phyloP scores from a whole-genome alignment of 306 rosid species.

The Vicia faba region DNA sequence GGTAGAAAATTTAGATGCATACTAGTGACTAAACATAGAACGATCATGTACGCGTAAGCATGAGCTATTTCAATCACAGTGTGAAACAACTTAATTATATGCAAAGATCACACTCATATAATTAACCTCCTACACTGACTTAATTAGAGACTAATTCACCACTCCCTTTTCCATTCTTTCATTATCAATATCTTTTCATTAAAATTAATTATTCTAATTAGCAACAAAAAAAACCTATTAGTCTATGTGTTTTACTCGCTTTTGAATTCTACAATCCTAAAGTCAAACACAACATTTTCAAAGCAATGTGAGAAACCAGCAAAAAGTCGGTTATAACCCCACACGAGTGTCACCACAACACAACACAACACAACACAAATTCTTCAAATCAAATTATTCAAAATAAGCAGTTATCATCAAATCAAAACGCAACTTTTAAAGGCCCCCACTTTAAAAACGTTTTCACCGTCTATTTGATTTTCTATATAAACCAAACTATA shows the following conservation, averaged over 20 bases:
- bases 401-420: neutral
- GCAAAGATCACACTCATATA: constrained; percentile 36
- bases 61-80: constrained; percentile 4
- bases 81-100: constrained; percentile 31
- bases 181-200: neutral
- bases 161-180: constrained; percentile 18
- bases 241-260: neutral
- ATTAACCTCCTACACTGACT: neutral
- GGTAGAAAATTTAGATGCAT: neutral
- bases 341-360: neutral
- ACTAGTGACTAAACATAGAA: neutral
- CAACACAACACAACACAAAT: neutral
- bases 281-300: constrained; percentile 49
- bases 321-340: neutral
- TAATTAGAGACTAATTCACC: neutral
- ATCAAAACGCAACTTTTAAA: too few relatives aligned
- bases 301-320: constrained; percentile 7
- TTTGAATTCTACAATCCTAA: constrained; percentile 12
- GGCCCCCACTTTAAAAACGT: too few relatives aligned
- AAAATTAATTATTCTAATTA: constrained; percentile 7
- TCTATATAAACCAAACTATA: constrained; percentile 30
- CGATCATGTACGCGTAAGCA: too few relatives aligned
- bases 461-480: neutral
- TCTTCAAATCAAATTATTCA: neutral
- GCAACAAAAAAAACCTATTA: neutral